Base-by-base conservation (phyloP, 2,329 filamentous ascomycete genomes). In the Westerdykella ornata region DNA sequence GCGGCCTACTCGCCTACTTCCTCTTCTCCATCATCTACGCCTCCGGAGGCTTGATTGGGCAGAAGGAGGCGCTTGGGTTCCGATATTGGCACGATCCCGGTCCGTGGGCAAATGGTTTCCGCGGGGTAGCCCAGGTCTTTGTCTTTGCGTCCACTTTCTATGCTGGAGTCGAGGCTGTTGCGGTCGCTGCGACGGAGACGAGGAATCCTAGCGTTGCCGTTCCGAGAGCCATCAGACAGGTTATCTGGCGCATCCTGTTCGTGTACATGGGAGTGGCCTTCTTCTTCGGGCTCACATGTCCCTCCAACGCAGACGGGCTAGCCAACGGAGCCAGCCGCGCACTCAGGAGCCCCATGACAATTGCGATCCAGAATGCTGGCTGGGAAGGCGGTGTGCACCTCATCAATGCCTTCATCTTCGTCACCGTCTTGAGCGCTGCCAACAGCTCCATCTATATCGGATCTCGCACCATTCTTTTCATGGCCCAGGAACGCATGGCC, bases 381-480 rank as follows among this genome's bases (percentile, higher is more conserved):
- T 88, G 82, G 77, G 65, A 82, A 41, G 78, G 77, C 18, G 85
- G 82, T 41, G 82, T 84, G 1, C 80, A 89, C 57, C 74, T 89
- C 1, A 84, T 89, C 68, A 89, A 89, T 50, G 82, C 80, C 2
- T 59, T 61, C 43, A 62, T 62, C 34, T 54, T 88, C 34, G 69
- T 87, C 14, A 87, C 84, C 4, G 85, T 83, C 40, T 68, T 88
- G 14, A 57, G 53, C 3, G 58, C 59, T 1, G 59, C 56, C 51
- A 89, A 89, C 65, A 81, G 78, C 39, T 84, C 81, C 7, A 83
- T 89, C 46, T 89, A 88, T 61, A 85, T 89, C 50, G 80, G 80
- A 34, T 85, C 82, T 3, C 77, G 85, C 16, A 88, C 84, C 0
- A 66, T 90, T 1, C 68, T 88, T 0, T 88, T 80, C 68, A 85